These are phyloP conservation scores for Limonomyces culmigenus DNA, from an alignment of 1,284 basidiomycete genomes.

Conservation along the genomic window DNA sequence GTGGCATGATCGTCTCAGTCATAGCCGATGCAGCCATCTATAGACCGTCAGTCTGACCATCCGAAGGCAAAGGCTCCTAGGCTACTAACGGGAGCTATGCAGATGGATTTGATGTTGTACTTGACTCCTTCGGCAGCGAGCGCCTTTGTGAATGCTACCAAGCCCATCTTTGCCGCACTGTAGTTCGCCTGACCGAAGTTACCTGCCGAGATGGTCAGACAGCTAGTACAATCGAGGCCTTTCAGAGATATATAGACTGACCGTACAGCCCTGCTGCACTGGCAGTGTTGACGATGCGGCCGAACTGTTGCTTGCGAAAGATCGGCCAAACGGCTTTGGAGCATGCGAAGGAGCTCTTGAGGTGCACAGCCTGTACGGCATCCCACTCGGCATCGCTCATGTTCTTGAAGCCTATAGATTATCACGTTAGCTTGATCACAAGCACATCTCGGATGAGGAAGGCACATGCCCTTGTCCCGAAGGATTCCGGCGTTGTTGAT, in stretches of 20 bases:
- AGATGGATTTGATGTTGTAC: conserved; percentile 82
- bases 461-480: conserved; percentile 68
- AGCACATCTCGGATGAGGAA: too few species aligned
- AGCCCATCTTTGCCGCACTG: conserved; percentile 80
- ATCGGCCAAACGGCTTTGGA: conserved; percentile 94
- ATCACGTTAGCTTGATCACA: too few species aligned
- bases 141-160: conserved; percentile 84
- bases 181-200: conserved; percentile 97
- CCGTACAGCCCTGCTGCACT: conserved; percentile 80
- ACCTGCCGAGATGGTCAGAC: conserved; percentile 25
- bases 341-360: conserved; percentile 92
- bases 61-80: neutral
- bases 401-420: conserved; percentile 80
- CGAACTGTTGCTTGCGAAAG: conserved; percentile 91
- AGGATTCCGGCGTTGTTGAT: conserved; percentile 98
- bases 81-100: conserved; percentile 70
- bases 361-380: conserved; percentile 75
- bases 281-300: conserved; percentile 84
- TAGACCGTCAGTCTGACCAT: conserved; percentile 4
- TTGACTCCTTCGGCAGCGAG: conserved; percentile 84
- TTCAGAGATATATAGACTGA: conserved; percentile 13
- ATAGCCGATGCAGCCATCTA: conserved; percentile 87
- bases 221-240: neutral
- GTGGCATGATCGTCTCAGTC: conserved; percentile 92
- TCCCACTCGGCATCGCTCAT: conserved; percentile 87